A percentile compares a stretch with the other conserved stretches of the same genome.
phyloP scores from a whole-genome alignment of 331 rosid genomes.

The Rosa hybrid region DNA sequence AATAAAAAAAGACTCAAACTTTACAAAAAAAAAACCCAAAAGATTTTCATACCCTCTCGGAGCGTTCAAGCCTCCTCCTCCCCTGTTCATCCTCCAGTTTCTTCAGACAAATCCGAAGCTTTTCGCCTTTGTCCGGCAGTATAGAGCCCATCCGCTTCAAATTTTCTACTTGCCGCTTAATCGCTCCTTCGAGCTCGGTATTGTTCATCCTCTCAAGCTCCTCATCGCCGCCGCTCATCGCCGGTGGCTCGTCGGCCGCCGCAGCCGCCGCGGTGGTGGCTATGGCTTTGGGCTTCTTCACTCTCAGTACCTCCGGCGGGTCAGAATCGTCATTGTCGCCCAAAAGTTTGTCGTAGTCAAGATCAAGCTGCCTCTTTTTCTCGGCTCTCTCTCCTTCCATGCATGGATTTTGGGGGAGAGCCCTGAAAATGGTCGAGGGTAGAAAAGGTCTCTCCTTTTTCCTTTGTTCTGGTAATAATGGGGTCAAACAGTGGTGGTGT shows the following conservation, averaged over 20 bases:
- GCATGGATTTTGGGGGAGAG: conserved; percentile 18
- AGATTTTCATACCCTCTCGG: conserved; percentile 33
- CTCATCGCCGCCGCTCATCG: conserved; percentile 30
- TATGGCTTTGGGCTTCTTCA: conserved; percentile 18
- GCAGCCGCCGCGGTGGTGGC: neutral
- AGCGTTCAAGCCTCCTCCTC: conserved; percentile 37
- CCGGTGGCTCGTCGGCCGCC: neutral
- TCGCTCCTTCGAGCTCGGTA: conserved; percentile 35
- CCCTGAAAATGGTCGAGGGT: neutral
- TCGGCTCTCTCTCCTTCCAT: conserved; percentile 40
- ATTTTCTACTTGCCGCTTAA: conserved; percentile 25
- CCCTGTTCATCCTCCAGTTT: conserved; percentile 41
- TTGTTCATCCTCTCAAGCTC: conserved; percentile 14
- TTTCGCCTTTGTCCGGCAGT: conserved; percentile 63
- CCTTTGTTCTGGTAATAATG: neutral
- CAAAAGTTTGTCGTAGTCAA: conserved; percentile 35
- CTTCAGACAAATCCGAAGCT: conserved; percentile 32
- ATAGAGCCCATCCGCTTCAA: neutral
- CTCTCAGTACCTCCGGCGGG: conserved; percentile 26
- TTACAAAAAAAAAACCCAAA: conserved; percentile 9
- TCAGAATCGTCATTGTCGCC: conserved; percentile 25
- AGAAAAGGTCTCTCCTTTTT: neutral
- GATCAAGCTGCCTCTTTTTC: conserved; percentile 17
- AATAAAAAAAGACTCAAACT: neutral
- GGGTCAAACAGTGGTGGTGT: neutral